phyloP scores from a whole-genome alignment of 192 early-diverging fungal genomes.

The Umbelopsis sp. region DNA sequence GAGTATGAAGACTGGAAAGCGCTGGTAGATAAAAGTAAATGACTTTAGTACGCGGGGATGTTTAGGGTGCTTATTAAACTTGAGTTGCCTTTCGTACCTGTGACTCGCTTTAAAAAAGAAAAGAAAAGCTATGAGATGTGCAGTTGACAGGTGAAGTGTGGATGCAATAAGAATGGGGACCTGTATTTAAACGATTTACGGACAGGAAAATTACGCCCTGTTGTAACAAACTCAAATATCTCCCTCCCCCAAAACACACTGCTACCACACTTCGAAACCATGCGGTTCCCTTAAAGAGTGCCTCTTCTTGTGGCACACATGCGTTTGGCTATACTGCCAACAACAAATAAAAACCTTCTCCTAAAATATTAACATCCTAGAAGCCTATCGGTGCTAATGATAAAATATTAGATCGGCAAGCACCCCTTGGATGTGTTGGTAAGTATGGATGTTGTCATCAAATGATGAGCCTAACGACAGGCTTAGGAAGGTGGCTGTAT shows the following conservation, averaged over 20 bases:
- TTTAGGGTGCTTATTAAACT: too few species aligned
- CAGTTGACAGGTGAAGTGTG: slow-evolving; percentile 6
- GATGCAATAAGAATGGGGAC: background rate
- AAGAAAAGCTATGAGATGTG: too few species aligned
- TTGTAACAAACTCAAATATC: background rate
- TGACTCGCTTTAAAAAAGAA: background rate
- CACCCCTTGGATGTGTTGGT: background rate
- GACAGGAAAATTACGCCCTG: background rate
- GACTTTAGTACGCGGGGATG: too few species aligned
- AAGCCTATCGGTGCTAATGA: too few species aligned
- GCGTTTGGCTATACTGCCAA: background rate
- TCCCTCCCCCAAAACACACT: background rate
- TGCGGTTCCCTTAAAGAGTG: background rate
- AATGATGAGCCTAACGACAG: too few species aligned
- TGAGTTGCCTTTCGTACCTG: background rate
- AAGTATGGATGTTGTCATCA: too few species aligned
- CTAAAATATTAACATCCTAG: background rate
- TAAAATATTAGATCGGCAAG: background rate
- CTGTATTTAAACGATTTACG: slow-evolving; percentile 5
- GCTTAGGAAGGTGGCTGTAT: background rate
- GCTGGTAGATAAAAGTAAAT: background rate
- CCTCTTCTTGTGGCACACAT: slow-evolving; percentile 8
- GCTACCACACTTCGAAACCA: slow-evolving; percentile 7
- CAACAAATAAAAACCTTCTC: slow-evolving; percentile 1
- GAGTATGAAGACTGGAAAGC: background rate